Percentiles rank a stretch among this genome's conserved stretches.
Conservation (phyloP, 2,329 filamentous ascomycete species). For the Apiospora koreana region DNA sequence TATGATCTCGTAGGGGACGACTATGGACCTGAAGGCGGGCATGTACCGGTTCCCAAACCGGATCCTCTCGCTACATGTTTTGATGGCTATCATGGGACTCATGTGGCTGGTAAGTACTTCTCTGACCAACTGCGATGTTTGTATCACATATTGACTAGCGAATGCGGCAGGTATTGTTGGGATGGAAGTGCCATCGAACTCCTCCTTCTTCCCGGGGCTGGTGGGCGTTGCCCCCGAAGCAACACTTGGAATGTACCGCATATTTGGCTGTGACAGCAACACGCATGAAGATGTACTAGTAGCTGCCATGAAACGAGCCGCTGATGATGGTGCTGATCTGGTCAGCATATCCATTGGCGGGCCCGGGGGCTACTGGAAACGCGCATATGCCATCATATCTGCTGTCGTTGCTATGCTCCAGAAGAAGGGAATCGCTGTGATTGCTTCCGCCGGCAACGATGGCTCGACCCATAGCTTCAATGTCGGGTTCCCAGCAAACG, state of each 20-base stretch:
- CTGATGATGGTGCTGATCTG: slow-evolving; percentile 34
- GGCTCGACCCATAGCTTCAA: background rate
- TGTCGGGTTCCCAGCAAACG: background rate
- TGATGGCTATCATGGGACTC: background rate
- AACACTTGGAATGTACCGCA: background rate
- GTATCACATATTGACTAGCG: background rate
- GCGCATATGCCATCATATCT: background rate
- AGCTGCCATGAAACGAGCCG: slow-evolving; percentile 40
- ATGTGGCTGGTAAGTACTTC: background rate
- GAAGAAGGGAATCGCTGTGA: background rate
- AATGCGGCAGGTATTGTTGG: slow-evolving; percentile 62
- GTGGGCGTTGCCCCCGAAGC: background rate
- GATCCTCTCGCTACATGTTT: slow-evolving; percentile 17
- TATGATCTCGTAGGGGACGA: slow-evolving; percentile 59
- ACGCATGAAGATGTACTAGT: slow-evolving; percentile 39
- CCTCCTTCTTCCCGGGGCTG: background rate
- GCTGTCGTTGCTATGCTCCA: background rate
- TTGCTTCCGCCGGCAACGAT: background rate
- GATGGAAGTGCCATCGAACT: slow-evolving; percentile 46
- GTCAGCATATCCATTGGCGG: slow-evolving; percentile 16
- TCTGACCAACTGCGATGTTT: background rate
- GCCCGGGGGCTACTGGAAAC: background rate
- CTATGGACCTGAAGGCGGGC: slow-evolving; percentile 42
- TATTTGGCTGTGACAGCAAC: slow-evolving; percentile 31
- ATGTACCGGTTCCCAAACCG: slow-evolving; percentile 28